Conservation (phyloP, 495 filamentous ascomycete species). For the Hypoxylon crocopeplum region DNA sequence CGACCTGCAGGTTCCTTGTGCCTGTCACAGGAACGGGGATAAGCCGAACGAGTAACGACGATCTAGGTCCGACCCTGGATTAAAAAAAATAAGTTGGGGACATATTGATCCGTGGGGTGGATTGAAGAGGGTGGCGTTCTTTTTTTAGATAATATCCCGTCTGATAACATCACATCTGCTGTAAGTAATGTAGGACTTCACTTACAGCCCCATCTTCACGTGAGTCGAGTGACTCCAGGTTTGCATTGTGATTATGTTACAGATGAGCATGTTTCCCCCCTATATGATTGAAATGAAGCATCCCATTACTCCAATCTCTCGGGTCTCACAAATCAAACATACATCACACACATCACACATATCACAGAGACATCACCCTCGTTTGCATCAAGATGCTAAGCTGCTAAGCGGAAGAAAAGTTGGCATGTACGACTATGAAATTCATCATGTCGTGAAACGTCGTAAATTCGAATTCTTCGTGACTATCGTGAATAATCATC, state of each 20-base stretch:
- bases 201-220: not conserved
- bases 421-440: conserved; percentile 20
- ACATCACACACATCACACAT: not conserved
- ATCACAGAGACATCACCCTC: conserved; percentile 14
- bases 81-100: not conserved
- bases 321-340: not conserved
- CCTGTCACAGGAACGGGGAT: conserved; percentile 31
- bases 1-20: conserved; percentile 29
- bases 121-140: conserved; percentile 2
- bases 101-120: not conserved
- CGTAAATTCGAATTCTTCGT: conserved; percentile 38
- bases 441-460: conserved; percentile 36
- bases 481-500: conserved; percentile 28
- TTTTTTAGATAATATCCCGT: conserved; percentile 25
- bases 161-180: not conserved
- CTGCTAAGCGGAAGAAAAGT: conserved; percentile 1
- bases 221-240: too few species aligned
- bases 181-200: conserved; percentile 1
- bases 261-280: too few species aligned
- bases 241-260: too few species aligned
- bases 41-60: not conserved
- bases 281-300: too few species aligned
- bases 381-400: conserved; percentile 7
- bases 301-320: not conserved
- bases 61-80: not conserved